Evolutionary conservation across 2,329 filamentous ascomycete genomes (phyloP), one percentile per base, ranked within the genome.

Genomic region (Xylaria arbuscula): DNA sequence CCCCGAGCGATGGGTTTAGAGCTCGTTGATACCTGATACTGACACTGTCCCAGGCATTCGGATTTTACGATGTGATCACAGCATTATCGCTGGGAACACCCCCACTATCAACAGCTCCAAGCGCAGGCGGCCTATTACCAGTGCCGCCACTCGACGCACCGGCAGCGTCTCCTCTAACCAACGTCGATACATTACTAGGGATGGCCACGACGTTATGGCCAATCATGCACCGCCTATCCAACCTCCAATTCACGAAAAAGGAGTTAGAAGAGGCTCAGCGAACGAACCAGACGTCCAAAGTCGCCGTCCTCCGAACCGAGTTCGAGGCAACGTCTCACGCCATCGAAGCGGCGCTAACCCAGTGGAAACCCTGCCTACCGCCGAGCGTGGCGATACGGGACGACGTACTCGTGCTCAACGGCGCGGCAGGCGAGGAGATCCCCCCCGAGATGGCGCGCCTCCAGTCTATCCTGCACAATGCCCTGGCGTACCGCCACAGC

Each of bases 61-160:
- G 86, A 6, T 90, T 90, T 72, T 90, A 90, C 78, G 88, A 90
- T 74, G 88, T 90, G 24, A 90, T 90, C 64, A 85, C 88, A 6
- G 88, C 88, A 1, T 79, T 90, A 36, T 90, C 88, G 0, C 83
- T 89, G 59, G 87, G 87, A 63, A 88, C 86, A 13, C 81, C 86
- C 4, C 87, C 88, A 1, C 81, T 89, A 13, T 86, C 86, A 1
- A 83, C 80, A 13, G 81, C 84, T 2, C 83, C 85, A 2, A 82
- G 83, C 13, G 81, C 82, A 5, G 82, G 82, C 17, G 81, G 83
- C 28, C 79, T 86, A 2, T 76, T 83, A 2, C 83, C 84, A 0
- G 80, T 86, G 47, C 81, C 85, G 17, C 81, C 83, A 1, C 75
- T 83, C n/a, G 81, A 85, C 64, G 81, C 83, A 2, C 78, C 80